Evolutionary conservation across 2,329 filamentous ascomycete species (phyloP).

Genomic region (Didymella segeticola): DNA sequence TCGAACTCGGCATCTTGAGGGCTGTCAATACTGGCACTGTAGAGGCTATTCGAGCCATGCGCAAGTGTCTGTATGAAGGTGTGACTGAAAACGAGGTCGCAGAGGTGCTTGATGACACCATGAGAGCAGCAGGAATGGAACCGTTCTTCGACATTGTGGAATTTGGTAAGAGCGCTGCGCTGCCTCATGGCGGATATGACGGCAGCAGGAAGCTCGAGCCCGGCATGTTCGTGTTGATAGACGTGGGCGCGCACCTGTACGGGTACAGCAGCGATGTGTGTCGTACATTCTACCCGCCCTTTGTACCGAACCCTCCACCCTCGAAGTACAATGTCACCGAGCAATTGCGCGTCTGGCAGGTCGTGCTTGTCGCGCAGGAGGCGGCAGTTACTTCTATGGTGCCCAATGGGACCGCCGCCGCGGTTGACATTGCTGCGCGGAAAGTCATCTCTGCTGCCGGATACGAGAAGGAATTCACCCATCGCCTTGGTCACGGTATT

Average conservation of each 20-base stretch:
- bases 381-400: conserved; percentile 60
- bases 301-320: conserved; percentile 24
- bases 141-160: conserved; percentile 70
- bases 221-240: conserved; percentile 67
- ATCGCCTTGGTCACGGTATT: conserved; percentile 69
- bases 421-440: conserved; percentile 67
- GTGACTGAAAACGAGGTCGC: conserved; percentile 66
- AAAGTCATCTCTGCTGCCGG: conserved; percentile 64
- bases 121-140: conserved; percentile 61
- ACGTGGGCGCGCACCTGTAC: conserved; percentile 67
- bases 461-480: conserved; percentile 66
- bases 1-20: conserved; percentile 64
- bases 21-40: conserved; percentile 71
- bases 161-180: conserved; percentile 63
- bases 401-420: conserved; percentile 62
- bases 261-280: conserved; percentile 71
- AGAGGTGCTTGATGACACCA: conserved; percentile 61
- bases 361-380: conserved; percentile 68
- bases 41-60: conserved; percentile 65
- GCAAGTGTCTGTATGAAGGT: conserved; percentile 61
- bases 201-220: conserved; percentile 58
- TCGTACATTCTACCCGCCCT: conserved; percentile 63
- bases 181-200: conserved; percentile 62
- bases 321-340: conserved; percentile 45
- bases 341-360: conserved; percentile 65